Base-by-base conservation (phyloP, 208 protist species). In the Vickermania ingenoplastis region DNA sequence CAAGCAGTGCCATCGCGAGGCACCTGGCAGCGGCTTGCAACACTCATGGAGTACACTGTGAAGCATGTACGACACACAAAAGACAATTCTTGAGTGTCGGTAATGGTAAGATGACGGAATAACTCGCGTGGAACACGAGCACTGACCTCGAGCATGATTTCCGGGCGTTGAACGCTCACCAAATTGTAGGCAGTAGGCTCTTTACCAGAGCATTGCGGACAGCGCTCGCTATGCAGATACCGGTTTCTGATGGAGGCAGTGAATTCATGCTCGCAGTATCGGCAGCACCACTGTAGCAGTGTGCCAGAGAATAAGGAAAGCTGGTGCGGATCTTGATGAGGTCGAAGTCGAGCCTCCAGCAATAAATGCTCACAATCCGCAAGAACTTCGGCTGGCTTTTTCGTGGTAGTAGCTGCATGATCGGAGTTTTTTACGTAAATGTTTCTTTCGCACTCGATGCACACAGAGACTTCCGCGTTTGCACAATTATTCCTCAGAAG, bases 41-140 rank as follows among this genome's bases (percentile, higher is more conserved):
- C 65, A 7, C 81, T 73, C 79, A 89, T 88, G 36, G 75, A 74
- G 65, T 88, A 92, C 2, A 65, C 69, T 0, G 76, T 73, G 23
- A 83, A 67, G 48, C 86, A 92, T 50, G 45, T 78, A 14, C 79
- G 73, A 57, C 86, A 92, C 26, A 92, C 82, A 73, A 92, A 88
- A 13, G 80, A 58, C 24, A 85, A 55, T 57, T 81, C 69, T 28
- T 71, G 61, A 52, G 84, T 67, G 49, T 81, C 75, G 59, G 81
- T 69, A 28, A 88, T 67, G 1, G 79, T 92, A 24, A 88, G 52
- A 54, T 77, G 53, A 31, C 63, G 55, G 25, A 92, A 49, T 50
- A 61, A 59, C 0, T 69, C 69, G 14, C 70, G 63, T 1, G 72
- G 73, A 48, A 92, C 69, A 21, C 66, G 71, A 28, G 63, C 63